Conservation (phyloP, 2,329 filamentous ascomycete species). For the Diplodia seriata region DNA sequence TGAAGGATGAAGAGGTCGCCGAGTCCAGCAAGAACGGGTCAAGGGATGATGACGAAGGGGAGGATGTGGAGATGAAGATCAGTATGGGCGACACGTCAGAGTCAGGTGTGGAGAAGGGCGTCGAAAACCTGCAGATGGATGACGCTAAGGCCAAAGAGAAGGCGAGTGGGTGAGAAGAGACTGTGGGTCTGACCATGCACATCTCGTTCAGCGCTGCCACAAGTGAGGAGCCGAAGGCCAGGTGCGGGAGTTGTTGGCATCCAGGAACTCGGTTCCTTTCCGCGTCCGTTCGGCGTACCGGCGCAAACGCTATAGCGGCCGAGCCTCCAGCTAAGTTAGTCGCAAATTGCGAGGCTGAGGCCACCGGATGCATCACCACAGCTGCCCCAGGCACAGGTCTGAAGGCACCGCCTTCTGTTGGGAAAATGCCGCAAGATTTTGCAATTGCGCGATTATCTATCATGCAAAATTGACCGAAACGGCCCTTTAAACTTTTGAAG, state of each 20-base stretch:
- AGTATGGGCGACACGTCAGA: conserved; percentile 35
- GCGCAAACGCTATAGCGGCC: conserved; percentile 5
- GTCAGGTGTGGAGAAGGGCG: conserved; percentile 42
- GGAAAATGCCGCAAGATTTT: conserved; percentile 21
- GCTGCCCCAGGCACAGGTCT: conserved; percentile 3
- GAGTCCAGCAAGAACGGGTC: conserved; percentile 27
- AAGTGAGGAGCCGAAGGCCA: conserved; percentile 8
- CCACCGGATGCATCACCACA: conserved; percentile 24
- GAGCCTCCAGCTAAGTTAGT: conserved; percentile 1
- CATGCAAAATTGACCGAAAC: conserved; percentile 27
- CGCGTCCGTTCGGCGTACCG: conserved; percentile 23
- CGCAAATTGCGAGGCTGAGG: conserved; percentile 7
- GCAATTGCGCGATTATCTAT: conserved; percentile 30
- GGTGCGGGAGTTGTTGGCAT: conserved; percentile 14
- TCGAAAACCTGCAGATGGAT: conserved; percentile 41
- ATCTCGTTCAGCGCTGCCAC: conserved; percentile 9
- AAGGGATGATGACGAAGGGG: conserved; percentile 34
- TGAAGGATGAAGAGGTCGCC: conserved; percentile 42
- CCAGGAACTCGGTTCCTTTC: conserved; percentile 18
- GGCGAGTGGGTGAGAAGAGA: conserved; percentile 8
- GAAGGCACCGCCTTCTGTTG: conserved; percentile 8
- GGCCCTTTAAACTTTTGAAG: conserved; percentile 26
- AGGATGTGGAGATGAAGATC: conserved; percentile 34
- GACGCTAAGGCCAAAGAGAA: conserved; percentile 29
- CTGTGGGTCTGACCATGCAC: conserved; percentile 10